Conservation (phyloP, 106 monocot genomes). For the Allium cepa region DNA sequence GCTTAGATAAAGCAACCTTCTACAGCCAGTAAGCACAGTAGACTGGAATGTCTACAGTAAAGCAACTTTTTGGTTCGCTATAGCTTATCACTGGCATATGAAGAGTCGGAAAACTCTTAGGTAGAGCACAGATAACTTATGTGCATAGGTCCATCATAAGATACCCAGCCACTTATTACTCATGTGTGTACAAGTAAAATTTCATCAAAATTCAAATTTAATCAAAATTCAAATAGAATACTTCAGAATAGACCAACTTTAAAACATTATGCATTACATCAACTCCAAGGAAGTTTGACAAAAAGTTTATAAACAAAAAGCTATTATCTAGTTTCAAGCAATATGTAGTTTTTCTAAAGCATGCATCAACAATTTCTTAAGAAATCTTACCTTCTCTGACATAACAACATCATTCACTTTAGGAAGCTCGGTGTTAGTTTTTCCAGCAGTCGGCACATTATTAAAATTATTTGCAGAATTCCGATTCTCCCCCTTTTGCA, state of each 20-base stretch:
- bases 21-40: too few relatives aligned
- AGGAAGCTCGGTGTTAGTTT: slow-evolving; percentile 8
- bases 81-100: too few relatives aligned
- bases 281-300: not conserved
- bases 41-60: too few relatives aligned
- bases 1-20: too few relatives aligned
- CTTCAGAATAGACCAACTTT: not conserved
- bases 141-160: too few relatives aligned
- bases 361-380: not conserved
- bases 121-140: too few relatives aligned
- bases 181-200: too few relatives aligned
- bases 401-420: slow-evolving; percentile 23
- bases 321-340: not conserved
- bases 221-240: not conserved
- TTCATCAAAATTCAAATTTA: not conserved
- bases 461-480: slow-evolving; percentile 13
- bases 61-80: too few relatives aligned
- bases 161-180: too few relatives aligned
- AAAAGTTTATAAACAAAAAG: not conserved
- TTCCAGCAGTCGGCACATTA: slow-evolving; percentile 15
- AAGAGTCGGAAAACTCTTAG: too few relatives aligned
- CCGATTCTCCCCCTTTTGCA: slow-evolving; percentile 11
- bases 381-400: slow-evolving; percentile 13
- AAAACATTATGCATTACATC: not conserved
- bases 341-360: not conserved